phyloP scores from a whole-genome alignment of 768 basidiomycete species.

The Tricholoma flavovirens region DNA sequence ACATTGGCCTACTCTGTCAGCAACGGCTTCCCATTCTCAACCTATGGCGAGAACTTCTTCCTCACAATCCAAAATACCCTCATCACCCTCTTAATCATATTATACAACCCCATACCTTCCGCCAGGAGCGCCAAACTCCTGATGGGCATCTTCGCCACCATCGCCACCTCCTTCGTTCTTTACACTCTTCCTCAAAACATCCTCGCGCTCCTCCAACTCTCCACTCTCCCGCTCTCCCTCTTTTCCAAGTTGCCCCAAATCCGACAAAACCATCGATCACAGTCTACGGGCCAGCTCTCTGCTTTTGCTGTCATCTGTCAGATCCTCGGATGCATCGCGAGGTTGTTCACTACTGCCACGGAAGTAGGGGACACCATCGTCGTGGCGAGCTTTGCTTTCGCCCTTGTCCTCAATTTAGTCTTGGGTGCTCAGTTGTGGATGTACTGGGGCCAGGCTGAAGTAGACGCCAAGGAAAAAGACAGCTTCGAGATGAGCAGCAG shows the following conservation, averaged over 20 bases:
- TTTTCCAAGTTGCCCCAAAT: slow-evolving; percentile 96
- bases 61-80: slow-evolving; percentile 82
- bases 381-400: slow-evolving; percentile 77
- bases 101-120: slow-evolving; percentile 41
- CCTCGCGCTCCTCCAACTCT: slow-evolving; percentile 70
- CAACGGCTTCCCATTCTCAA: slow-evolving; percentile 88
- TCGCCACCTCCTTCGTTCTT: slow-evolving; percentile 32
- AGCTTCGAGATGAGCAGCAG: slow-evolving; percentile 12
- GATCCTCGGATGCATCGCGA: slow-evolving; percentile 82
- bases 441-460: slow-evolving; percentile 65
- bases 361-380: slow-evolving; percentile 84
- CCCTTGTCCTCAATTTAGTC: slow-evolving; percentile 77
- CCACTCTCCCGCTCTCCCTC: slow-evolving; percentile 86
- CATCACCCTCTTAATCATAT: slow-evolving; percentile 84
- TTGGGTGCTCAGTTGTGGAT: slow-evolving; percentile 79
- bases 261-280: slow-evolving; percentile 63
- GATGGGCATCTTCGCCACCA: slow-evolving; percentile 24
- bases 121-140: slow-evolving; percentile 26
- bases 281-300: slow-evolving; percentile 90
- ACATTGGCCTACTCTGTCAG: slow-evolving; percentile 83
- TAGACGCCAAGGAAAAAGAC: slow-evolving; percentile 13
- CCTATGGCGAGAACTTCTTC: slow-evolving; percentile 97
- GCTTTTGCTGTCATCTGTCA: slow-evolving; percentile 89
- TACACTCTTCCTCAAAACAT: slow-evolving; percentile 39
- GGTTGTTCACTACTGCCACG: slow-evolving; percentile 88